Evolutionary conservation across 768 basidiomycete genomes (phyloP).

Genomic region (Tylopilus felleus): DNA sequence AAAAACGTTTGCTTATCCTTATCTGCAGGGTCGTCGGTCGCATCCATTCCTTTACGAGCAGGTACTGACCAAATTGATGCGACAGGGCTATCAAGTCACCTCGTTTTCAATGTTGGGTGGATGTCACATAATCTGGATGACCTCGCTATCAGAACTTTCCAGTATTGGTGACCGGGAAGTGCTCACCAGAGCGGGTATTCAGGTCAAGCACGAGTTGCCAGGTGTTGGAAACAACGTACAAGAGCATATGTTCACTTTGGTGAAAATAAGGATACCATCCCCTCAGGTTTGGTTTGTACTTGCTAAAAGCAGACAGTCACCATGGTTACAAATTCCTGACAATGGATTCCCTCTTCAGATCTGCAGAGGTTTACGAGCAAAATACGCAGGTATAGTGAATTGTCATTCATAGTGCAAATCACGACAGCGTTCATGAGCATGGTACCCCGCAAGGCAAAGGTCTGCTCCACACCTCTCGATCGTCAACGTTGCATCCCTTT

Average conservation of each 20-base stretch:
- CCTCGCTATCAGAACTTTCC: not conserved
- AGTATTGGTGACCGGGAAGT: not conserved
- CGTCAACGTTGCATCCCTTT: not conserved
- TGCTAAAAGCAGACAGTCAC: not conserved
- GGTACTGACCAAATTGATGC: not conserved
- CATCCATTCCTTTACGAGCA: not conserved
- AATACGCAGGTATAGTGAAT: not conserved
- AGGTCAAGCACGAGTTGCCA: not conserved
- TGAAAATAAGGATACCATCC: not conserved
- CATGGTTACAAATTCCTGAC: not conserved
- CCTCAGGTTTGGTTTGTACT: not conserved
- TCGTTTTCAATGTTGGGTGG: not conserved
- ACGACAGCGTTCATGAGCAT: not conserved
- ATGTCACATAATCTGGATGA: not conserved
- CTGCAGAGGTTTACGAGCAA: not conserved
- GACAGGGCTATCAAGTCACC: not conserved
- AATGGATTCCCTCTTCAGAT: not conserved
- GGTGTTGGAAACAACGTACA: slow-evolving; percentile 6
- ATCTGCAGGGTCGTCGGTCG: not conserved
- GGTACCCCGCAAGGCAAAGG: not conserved
- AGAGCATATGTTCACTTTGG: not conserved
- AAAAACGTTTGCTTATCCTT: slow-evolving; percentile 1
- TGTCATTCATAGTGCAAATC: not conserved
- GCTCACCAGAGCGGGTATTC: not conserved
- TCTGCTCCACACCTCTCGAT: not conserved